Evolutionary conservation across 306 rosid species (phyloP).

Genomic region (Rosa multiflora): DNA sequence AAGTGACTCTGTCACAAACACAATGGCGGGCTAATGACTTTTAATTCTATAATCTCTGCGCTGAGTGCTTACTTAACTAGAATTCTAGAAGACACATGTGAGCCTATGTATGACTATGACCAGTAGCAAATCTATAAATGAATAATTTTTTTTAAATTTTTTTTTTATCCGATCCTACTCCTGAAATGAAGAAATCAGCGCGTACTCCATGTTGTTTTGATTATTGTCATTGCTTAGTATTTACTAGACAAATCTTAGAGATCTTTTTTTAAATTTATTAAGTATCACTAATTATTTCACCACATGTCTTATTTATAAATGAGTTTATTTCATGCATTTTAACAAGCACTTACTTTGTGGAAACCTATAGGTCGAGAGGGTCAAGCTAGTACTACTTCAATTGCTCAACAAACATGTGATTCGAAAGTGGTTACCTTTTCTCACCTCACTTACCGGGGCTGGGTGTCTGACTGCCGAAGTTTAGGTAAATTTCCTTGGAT

Average conservation of each 20-base stretch:
- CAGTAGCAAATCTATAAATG: not conserved
- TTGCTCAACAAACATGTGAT: not conserved
- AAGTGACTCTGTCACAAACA: not conserved
- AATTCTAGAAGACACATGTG: conserved; percentile 13
- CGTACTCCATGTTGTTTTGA: not conserved
- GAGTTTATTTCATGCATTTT: too few relatives aligned
- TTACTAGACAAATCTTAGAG: too few relatives aligned
- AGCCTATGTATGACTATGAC: not conserved
- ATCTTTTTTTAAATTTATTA: too few relatives aligned
- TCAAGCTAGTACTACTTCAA: not conserved
- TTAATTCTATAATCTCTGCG: conserved; percentile 1
- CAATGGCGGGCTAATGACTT: not conserved
- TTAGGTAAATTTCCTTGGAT: too few relatives aligned
- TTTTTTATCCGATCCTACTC: not conserved
- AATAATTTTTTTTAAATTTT: not conserved
- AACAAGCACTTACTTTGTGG: too few relatives aligned
- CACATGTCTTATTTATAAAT: too few relatives aligned
- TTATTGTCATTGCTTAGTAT: too few relatives aligned
- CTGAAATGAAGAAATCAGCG: not conserved
- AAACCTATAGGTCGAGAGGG: too few relatives aligned
- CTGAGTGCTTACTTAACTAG: not conserved
- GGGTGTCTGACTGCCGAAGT: too few relatives aligned
- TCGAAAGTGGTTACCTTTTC: not conserved
- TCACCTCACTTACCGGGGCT: not conserved
- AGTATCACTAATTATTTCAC: too few relatives aligned